A percentile compares a stretch with the other conserved stretches of the same genome.
Evolutionary conservation across 106 monocot genomes (phyloP).

Genomic region (Triglochin maritima): DNA sequence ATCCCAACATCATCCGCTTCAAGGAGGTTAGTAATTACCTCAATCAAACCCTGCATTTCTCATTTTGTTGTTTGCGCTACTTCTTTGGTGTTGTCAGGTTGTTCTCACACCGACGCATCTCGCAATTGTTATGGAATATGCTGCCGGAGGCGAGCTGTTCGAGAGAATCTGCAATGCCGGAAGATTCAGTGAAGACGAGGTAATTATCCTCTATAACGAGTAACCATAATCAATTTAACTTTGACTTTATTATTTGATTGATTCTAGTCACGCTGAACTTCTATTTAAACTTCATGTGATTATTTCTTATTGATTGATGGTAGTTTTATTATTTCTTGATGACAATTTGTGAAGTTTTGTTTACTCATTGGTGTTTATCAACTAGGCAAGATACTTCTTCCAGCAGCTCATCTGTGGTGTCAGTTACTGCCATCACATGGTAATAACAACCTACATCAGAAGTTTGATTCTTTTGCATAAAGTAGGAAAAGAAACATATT

Average conservation of each 20-base stretch:
- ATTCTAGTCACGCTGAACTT: too few species aligned
- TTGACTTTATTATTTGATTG: not conserved
- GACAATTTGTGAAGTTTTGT: too few species aligned
- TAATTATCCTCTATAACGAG: not conserved
- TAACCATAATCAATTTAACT: not conserved
- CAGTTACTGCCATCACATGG: conserved; percentile 82
- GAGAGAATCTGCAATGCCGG: conserved; percentile 86
- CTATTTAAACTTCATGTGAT: not conserved
- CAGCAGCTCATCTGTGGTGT: conserved; percentile 84
- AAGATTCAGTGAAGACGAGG: conserved; percentile 88
- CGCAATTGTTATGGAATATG: conserved; percentile 91
- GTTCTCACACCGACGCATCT: conserved; percentile 71
- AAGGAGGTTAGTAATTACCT: conserved; percentile 46
- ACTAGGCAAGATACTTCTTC: conserved; percentile 85
- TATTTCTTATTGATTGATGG: not conserved
- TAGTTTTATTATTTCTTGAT: not conserved
- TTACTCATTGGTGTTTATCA: too few species aligned
- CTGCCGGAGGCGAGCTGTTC: conserved; percentile 90
- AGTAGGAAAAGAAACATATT: not conserved
- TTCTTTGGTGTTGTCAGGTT: conserved; percentile 29
- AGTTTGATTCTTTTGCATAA: not conserved
- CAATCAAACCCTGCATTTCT: not conserved
- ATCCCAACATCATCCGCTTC: conserved; percentile 91
- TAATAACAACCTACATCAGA: conserved; percentile 11
- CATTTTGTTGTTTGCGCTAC: not conserved